Base-by-base conservation (phyloP, 768 basidiomycete genomes). In the Leccinum aurantiacum region DNA sequence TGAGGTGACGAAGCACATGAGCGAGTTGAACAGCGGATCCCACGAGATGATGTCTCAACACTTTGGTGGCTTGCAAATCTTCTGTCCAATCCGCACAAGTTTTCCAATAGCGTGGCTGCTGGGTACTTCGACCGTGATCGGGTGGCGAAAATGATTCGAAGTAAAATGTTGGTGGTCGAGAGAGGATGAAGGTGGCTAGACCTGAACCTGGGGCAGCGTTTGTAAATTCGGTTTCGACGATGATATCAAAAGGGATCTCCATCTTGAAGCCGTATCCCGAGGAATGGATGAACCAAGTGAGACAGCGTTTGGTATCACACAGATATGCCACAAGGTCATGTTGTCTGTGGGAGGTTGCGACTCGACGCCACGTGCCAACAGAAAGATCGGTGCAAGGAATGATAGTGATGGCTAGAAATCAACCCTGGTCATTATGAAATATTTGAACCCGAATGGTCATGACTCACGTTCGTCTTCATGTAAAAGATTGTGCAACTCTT, bases 201-300 rank as follows among this genome's bases (percentile, higher is more conserved):
- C 81, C 89, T 8, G 81, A 77, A 31, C 83, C 84, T 13, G 84
- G 82, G 17, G 81, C 75, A 31, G 79, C 72, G 57, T 83, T 79
- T 25, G 78, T 74, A 71, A 89, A 86, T 54, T 83, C 80, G 5
- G 84, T 80, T 31, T 85, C 78, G 19, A 79, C 64, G 61, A 93
- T 86, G 60, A 73, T 79, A 58, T 84, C 78, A 73, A 89, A 91
- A 5, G 89, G 84, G 17, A 93, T 80, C 61, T 90, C 89, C 88
- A 93, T 93, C 73, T 93, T 93, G 80, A 92, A 93, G 19, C 88
- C 84, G 62, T 81, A 82, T 22, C 88, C 89, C 1, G 76, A 79
- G 6, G 88, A 88, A 46, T 85, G 83, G 57, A 93, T 87, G 71
- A 87, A 93, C 92, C 92, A 93, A 4, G 83, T 83, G 29, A 93